These are phyloP conservation scores for Cryphonectria japonica DNA, from an alignment of 2,329 filamentous ascomycete species.

Conservation along the genomic window DNA sequence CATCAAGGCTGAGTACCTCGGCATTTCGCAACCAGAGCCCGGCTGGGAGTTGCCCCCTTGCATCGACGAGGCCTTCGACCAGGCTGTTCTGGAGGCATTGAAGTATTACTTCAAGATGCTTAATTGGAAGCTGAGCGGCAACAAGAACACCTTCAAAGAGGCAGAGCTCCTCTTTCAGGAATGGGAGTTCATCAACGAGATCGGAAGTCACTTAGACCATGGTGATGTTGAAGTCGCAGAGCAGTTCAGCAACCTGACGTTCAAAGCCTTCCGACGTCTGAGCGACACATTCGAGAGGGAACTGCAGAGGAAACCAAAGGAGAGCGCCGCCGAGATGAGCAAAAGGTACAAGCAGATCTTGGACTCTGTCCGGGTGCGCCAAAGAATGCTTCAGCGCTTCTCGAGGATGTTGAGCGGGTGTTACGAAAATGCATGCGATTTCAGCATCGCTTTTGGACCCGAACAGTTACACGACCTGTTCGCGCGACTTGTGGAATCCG, in stretches of 20 bases:
- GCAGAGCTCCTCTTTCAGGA: slow-evolving; percentile 96
- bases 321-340: slow-evolving; percentile 86
- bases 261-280: slow-evolving; percentile 86
- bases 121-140: slow-evolving; percentile 95
- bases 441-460: slow-evolving; percentile 75
- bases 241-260: slow-evolving; percentile 93
- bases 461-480: slow-evolving; percentile 76
- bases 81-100: slow-evolving; percentile 86
- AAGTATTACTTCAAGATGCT: slow-evolving; percentile 99
- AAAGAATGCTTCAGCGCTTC: slow-evolving; percentile 95
- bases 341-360: slow-evolving; percentile 95
- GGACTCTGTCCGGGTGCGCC: slow-evolving; percentile 93
- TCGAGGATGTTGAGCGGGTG: slow-evolving; percentile 87
- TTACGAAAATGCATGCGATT: slow-evolving; percentile 96
- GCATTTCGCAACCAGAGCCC: slow-evolving; percentile 81
- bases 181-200: slow-evolving; percentile 95
- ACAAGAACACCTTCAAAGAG: slow-evolving; percentile 99
- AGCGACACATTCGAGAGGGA: slow-evolving; percentile 92
- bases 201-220: slow-evolving; percentile 87
- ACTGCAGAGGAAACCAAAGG: slow-evolving; percentile 80
- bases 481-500: slow-evolving; percentile 77
- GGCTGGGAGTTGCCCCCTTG: slow-evolving; percentile 96
- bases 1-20: slow-evolving; percentile 87
- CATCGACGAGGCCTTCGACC: slow-evolving; percentile 95
- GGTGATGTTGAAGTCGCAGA: slow-evolving; percentile 97